phyloP scores from a whole-genome alignment of 2,329 filamentous ascomycete genomes.

The Phaeomoniella chlamydospora region DNA sequence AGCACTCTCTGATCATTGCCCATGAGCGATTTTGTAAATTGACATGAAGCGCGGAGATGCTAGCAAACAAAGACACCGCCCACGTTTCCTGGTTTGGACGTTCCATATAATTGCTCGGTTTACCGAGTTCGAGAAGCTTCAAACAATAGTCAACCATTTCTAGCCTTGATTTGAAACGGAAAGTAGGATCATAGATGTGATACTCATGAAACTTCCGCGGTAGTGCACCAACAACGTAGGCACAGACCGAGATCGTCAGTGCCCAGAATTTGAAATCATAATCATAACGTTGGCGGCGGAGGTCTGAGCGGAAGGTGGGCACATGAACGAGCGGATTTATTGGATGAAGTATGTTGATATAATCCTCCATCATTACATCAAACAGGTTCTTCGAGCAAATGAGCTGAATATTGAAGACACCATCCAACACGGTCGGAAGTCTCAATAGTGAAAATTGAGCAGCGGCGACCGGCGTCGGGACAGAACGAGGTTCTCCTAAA shows the following conservation, averaged over 20 bases:
- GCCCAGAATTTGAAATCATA: constrained; percentile 1
- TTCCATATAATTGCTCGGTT: constrained; percentile 1
- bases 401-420: background rate
- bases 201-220: constrained; percentile 2
- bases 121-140: background rate
- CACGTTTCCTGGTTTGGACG: constrained; percentile 1
- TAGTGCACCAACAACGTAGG: background rate
- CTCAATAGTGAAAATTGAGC: constrained; percentile 2
- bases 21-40: background rate
- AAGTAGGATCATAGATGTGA: background rate
- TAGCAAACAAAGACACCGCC: constrained; percentile 1
- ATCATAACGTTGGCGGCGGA: background rate
- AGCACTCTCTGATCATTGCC: background rate
- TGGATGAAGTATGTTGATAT: constrained; percentile 28
- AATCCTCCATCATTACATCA: constrained; percentile 22
- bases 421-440: background rate
- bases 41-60: background rate
- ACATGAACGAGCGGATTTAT: constrained; percentile 33
- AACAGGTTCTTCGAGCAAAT: background rate
- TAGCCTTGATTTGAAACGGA: background rate
- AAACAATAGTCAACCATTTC: constrained; percentile 2
- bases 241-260: constrained; percentile 1
- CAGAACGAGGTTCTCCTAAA: background rate
- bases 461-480: constrained; percentile 1
- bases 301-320: constrained; percentile 24